These are phyloP conservation scores for Rosa hybrid DNA, from an alignment of 331 rosid species.

Conservation along the genomic window DNA sequence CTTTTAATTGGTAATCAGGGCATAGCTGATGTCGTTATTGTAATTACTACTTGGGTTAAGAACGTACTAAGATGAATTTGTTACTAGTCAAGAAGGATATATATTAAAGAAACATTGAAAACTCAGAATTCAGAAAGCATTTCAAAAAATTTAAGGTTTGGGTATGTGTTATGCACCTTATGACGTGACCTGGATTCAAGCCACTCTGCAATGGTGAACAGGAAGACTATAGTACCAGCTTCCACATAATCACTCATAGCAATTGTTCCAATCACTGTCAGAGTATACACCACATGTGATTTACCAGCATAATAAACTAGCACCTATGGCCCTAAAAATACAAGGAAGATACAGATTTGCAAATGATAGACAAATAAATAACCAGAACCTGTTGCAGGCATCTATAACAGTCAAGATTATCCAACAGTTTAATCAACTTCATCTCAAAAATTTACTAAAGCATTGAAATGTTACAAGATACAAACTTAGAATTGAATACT, in stretches of 20 bases:
- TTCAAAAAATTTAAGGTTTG: too few species aligned
- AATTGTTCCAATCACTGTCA: slow-evolving; percentile 75
- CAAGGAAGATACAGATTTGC: not conserved
- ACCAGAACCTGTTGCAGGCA: not conserved
- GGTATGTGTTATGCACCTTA: slow-evolving; percentile 47
- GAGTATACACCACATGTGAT: not conserved
- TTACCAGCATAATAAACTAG: not conserved
- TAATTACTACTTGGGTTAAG: not conserved
- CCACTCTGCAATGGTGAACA: slow-evolving; percentile 90
- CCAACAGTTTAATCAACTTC: not conserved
- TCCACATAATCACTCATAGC: slow-evolving; percentile 70
- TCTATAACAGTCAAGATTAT: not conserved
- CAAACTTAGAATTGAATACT: not conserved
- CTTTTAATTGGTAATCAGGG: not conserved
- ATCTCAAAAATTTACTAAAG: not conserved
- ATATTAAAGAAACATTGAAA: too few species aligned
- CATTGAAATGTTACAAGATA: not conserved
- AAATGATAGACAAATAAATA: not conserved
- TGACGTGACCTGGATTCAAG: slow-evolving; percentile 80
- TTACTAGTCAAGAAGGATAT: too few species aligned
- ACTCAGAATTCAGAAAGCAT: not conserved
- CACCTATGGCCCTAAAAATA: not conserved
- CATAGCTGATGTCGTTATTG: not conserved
- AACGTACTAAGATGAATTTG: too few species aligned
- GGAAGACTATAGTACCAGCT: slow-evolving; percentile 86